These are phyloP conservation scores for Globisporangium cederbergense DNA, from an alignment of 352 stramenopile genomes.

Conservation along the genomic window DNA sequence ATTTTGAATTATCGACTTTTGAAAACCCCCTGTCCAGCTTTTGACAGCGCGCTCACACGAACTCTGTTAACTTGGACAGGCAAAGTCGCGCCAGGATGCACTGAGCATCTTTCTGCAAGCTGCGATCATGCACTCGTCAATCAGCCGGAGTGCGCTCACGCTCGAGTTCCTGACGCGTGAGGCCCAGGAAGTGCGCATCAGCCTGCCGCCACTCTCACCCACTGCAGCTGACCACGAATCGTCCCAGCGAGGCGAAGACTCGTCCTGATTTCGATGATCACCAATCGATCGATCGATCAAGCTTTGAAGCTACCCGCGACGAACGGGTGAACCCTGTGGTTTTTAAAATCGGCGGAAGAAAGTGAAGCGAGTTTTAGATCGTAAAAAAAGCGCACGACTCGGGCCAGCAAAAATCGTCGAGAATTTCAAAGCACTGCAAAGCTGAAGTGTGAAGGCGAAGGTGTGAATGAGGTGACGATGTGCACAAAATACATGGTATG, in stretches of 20 bases:
- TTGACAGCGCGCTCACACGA: not conserved
- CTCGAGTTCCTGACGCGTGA: slow-evolving; percentile 77
- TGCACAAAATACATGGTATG: not conserved
- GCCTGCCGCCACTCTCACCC: slow-evolving; percentile 72
- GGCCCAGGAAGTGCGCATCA: slow-evolving; percentile 75
- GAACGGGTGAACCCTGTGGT: not conserved
- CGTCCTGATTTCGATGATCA: slow-evolving; percentile 22
- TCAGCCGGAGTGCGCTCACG: slow-evolving; percentile 65
- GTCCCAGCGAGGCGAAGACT: slow-evolving; percentile 39
- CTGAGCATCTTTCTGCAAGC: slow-evolving; percentile 79
- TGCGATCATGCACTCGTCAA: slow-evolving; percentile 78
- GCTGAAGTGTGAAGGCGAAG: not conserved
- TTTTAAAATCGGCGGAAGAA: slow-evolving; percentile 1
- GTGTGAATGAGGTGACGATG: not conserved
- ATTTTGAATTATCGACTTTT: not conserved
- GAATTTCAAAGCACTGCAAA: not conserved
- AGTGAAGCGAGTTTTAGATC: not conserved
- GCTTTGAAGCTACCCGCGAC: not conserved
- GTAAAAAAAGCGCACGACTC: not conserved
- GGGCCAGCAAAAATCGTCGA: not conserved
- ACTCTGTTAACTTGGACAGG: slow-evolving; percentile 16
- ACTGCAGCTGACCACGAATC: slow-evolving; percentile 22
- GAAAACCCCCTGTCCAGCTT: not conserved
- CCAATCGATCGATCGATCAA: not conserved
- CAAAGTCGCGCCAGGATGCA: slow-evolving; percentile 70